These are phyloP conservation scores for Rhizomucor miehei DNA, from an alignment of 371 early-diverging fungal species.

Conservation along the genomic window DNA sequence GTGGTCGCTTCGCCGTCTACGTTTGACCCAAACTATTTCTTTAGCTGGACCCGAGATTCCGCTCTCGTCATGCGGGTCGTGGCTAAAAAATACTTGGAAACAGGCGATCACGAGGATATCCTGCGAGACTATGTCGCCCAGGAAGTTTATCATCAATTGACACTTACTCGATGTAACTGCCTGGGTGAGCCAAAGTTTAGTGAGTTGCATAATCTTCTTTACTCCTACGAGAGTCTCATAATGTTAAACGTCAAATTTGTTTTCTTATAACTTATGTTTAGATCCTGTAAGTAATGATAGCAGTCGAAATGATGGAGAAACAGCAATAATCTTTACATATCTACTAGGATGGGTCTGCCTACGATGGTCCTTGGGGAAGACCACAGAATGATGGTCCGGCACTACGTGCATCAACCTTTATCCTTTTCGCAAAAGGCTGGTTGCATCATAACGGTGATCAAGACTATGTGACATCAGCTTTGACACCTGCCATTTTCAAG, in stretches of 20 bases:
- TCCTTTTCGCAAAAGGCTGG: constrained; percentile 40
- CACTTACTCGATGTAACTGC: constrained; percentile 31
- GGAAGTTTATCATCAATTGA: constrained; percentile 26
- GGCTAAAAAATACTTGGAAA: constrained; percentile 10
- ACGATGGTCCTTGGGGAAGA: constrained; percentile 9
- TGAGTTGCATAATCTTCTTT: constrained; percentile 1
- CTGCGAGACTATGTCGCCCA: constrained; percentile 37
- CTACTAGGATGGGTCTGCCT: not conserved
- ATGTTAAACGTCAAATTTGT: not conserved
- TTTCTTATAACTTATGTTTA: constrained; percentile 5
- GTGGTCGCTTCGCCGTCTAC: constrained; percentile 40
- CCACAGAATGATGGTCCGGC: constrained; percentile 89
- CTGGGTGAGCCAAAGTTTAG: constrained; percentile 81
- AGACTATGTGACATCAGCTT: constrained; percentile 13
- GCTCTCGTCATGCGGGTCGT: constrained; percentile 58
- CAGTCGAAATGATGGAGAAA: constrained; percentile 42
- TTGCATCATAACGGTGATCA: constrained; percentile 1
- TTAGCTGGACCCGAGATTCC: constrained; percentile 76
- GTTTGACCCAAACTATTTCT: constrained; percentile 70
- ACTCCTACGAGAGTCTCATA: constrained; percentile 4
- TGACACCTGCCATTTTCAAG: constrained; percentile 20
- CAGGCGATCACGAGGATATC: constrained; percentile 17
- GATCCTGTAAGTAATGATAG: too few species aligned
- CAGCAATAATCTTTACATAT: constrained; percentile 48
- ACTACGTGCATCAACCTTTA: constrained; percentile 56